These are phyloP conservation scores for Fraxinus paxiana DNA, from an alignment of 305 asterid genomes.

Conservation along the genomic window DNA sequence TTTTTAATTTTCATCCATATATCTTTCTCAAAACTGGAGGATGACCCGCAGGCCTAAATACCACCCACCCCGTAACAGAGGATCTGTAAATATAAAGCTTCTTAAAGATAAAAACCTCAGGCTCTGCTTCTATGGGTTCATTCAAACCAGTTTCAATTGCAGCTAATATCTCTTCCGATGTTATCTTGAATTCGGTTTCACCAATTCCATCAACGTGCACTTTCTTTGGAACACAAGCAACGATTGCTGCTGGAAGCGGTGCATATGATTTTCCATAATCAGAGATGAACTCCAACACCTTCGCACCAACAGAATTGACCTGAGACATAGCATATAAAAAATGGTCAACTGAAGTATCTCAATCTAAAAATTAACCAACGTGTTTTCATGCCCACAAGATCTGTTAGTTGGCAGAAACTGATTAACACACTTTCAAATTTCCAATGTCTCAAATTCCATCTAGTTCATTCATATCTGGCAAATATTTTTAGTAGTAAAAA, in stretches of 20 bases:
- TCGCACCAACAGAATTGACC: constrained; percentile 92
- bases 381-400: constrained; percentile 13
- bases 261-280: constrained; percentile 93
- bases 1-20: background rate
- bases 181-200: constrained; percentile 80
- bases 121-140: constrained; percentile 92
- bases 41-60: constrained; percentile 2
- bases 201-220: constrained; percentile 78
- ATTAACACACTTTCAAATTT: background rate
- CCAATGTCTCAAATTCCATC: background rate
- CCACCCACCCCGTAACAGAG: background rate
- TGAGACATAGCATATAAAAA: constrained; percentile 33
- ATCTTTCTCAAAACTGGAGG: constrained; percentile 8
- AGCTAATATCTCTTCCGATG: constrained; percentile 68
- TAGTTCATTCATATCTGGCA: background rate
- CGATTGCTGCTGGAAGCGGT: constrained; percentile 94
- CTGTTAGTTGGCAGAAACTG: background rate
- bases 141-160: constrained; percentile 85
- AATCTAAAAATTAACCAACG: background rate
- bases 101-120: constrained; percentile 57
- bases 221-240: constrained; percentile 87
- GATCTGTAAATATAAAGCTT: constrained; percentile 4
- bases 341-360: constrained; percentile 21
- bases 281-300: constrained; percentile 88
- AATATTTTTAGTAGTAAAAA: background rate